These are phyloP conservation scores for Penicillium desertorum DNA, from an alignment of 495 filamentous ascomycete species.

Conservation along the genomic window DNA sequence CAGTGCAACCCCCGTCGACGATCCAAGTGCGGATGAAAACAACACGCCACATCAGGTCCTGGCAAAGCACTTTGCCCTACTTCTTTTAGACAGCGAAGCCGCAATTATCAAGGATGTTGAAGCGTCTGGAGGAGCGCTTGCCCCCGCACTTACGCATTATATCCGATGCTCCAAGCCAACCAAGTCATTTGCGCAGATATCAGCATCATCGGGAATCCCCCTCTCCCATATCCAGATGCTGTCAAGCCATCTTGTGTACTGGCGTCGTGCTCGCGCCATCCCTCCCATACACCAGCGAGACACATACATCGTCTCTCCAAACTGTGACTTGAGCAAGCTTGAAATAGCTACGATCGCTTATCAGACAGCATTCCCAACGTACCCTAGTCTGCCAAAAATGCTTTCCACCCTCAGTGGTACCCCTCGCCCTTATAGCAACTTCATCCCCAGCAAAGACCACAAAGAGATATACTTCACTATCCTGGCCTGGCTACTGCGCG, in stretches of 20 bases:
- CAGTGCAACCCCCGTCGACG: constrained; percentile 64
- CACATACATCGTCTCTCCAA: constrained; percentile 91
- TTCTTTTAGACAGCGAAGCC: constrained; percentile 81
- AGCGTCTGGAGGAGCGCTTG: constrained; percentile 67
- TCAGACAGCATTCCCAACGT: constrained; percentile 71
- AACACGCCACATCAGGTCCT: constrained; percentile 56
- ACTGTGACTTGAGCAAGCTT: constrained; percentile 76
- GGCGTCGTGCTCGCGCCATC: constrained; percentile 88
- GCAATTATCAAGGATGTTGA: constrained; percentile 82
- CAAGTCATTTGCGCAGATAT: constrained; percentile 81
- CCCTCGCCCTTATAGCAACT: constrained; percentile 73
- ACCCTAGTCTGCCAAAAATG: constrained; percentile 81
- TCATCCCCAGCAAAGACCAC: constrained; percentile 87
- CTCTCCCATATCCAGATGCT: constrained; percentile 78
- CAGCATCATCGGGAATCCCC: constrained; percentile 67
- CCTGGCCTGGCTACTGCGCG: constrained; percentile 86
- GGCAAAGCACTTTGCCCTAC: constrained; percentile 80
- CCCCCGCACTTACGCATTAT: constrained; percentile 74
- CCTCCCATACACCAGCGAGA: constrained; percentile 86
- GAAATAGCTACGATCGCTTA: constrained; percentile 70
- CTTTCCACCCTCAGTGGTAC: constrained; percentile 71
- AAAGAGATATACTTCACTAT: constrained; percentile 84
- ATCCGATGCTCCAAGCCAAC: constrained; percentile 80
- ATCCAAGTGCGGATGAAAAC: constrained; percentile 56
- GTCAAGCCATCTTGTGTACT: constrained; percentile 90